Conservation (phyloP, 306 rosid genomes). For the Carpinus fangiana region DNA sequence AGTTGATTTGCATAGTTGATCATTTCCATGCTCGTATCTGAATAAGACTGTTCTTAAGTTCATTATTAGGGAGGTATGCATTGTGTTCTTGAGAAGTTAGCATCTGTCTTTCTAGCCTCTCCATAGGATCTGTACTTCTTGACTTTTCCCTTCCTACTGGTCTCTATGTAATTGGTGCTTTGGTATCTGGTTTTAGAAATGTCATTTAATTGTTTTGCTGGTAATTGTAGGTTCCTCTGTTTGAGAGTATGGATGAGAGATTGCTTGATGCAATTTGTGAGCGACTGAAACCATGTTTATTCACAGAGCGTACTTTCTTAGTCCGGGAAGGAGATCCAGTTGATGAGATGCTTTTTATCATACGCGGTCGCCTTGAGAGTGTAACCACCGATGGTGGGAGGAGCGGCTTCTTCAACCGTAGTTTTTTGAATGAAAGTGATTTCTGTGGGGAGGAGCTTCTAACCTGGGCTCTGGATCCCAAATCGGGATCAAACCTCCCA, state of each 20-base stretch:
- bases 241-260: conserved; percentile 95
- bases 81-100: background rate
- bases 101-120: conserved; percentile 3
- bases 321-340: conserved; percentile 99
- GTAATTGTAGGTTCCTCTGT: conserved; percentile 79
- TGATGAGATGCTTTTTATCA: conserved; percentile 96
- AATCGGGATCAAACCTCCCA: conserved; percentile 93
- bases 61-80: background rate
- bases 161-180: conserved; percentile 6
- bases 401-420: conserved; percentile 91
- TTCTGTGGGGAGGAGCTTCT: conserved; percentile 98
- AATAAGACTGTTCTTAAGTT: background rate
- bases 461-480: conserved; percentile 98
- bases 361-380: conserved; percentile 98
- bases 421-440: conserved; percentile 78
- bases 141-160: background rate
- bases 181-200: conserved; percentile 30
- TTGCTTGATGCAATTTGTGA: conserved; percentile 97
- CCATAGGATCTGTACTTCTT: conserved; percentile 6
- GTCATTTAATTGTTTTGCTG: conserved; percentile 32
- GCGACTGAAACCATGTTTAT: conserved; percentile 83
- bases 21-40: background rate
- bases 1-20: background rate
- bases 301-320: conserved; percentile 82
- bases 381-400: conserved; percentile 97